Base-by-base conservation (phyloP, 371 early-diverging fungal species). In the Rhizopus arrhizus region DNA sequence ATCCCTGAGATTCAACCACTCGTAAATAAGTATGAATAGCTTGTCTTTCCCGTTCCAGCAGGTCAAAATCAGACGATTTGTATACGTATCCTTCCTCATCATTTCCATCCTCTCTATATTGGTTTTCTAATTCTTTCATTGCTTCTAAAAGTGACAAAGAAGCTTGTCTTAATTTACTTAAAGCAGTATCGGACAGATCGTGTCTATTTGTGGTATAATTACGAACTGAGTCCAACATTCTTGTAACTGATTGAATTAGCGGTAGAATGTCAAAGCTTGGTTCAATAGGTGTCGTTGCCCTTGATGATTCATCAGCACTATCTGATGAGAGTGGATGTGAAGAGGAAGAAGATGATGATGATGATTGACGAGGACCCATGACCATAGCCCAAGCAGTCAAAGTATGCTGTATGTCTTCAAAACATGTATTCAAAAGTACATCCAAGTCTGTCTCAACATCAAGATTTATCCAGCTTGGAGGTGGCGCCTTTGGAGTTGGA, bases 371-470 rank as follows among this genome's bases (percentile, higher is more conserved):
- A 5, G 69, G 69, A 0, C 70, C 68, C 5, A 70, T 70, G 9
- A 75, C 65, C 69, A 77, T 70, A 10, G 71, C 42, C 77, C 77
- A 77, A 34, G 69, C 60, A 9, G 69, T 41, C 9, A 80, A 56
- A 15, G 73, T 77, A 29, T 33, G 42, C 50, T 80, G 75, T 13
- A 75, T 76, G 53, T 73, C 75, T 10, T 63, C 59, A 59, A 72
- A 77, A 32, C 74, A 74, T 9, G 60, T 29, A 3, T 48, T 41
- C 42, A 75, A 48, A 5, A 80, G 54, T 3, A 77, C 76, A 59
- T 80, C 80, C 35, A 80, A 41, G 47, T 80, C 75, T 0, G 77
- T 77, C 53, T 77, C 77, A 6, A 80, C 74, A 51, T 80, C 69
- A 41, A 77, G 47, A 43, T 80, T 72, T 15, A 66, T 61, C 80